Base-by-base conservation (phyloP, 495 filamentous ascomycete species). In the Penicillium mononematosum region DNA sequence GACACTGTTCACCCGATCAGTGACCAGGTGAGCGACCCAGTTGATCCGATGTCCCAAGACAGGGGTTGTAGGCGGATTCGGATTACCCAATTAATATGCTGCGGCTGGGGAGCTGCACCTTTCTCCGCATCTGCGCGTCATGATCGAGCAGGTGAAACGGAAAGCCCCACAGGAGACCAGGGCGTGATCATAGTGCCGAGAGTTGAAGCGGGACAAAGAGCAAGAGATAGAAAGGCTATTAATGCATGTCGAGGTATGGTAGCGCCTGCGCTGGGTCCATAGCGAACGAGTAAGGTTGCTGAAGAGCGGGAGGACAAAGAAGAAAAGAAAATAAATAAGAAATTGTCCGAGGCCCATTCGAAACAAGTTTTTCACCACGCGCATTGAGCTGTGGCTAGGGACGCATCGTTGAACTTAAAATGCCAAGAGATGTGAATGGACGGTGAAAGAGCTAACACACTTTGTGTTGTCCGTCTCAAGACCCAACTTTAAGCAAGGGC, bases 61-160 rank as follows among this genome's bases (percentile, higher is more conserved):
- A 22, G 32, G 39, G 36, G 39, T 25, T 5, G 25, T 10, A 8
- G 38, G 27, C 8, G 25, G 22, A 12, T 49, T 44, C 31, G 45
- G 45, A 43, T 53, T 44, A 29, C 44, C 60, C 61, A 63, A 64
- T 58, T 53, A 43, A 44, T 56, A 56, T 24, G 24, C 50, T 12
- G 58, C 29, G 27, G 36, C 31, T 49, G 42, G n/a, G 36, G 51
- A 34, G 45, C 32, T 45, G 41, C 14, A 48, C 32, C 6, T 25
- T 60, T 56, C 66, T 66, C 66, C 66, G 59, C 61, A 66, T 61
- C 56, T 62, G 54, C 56, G 58, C 58, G 47, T 64, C 60, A 64
- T 49, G 25, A 53, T 57, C 52, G 44, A 55, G 25, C 41, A 42
- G 45, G 48, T 54, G 38, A 60, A 58, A 53, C 36, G 41, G 53